Conservation (phyloP, 2,329 filamentous ascomycete genomes). For the Pseudogymnoascus sp. region DNA sequence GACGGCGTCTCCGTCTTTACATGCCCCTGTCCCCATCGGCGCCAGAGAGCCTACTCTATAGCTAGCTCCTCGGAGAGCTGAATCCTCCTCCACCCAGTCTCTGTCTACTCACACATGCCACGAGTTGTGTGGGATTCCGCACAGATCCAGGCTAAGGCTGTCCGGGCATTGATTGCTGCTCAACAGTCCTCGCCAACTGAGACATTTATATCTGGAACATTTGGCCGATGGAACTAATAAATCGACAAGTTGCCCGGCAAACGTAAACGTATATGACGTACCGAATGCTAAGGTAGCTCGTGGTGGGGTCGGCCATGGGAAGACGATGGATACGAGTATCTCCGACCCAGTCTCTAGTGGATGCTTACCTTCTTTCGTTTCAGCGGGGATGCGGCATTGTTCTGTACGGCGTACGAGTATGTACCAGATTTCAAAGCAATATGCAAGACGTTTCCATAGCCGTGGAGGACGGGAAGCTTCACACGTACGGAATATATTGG, state of each 20-base stretch:
- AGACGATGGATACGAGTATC: neutral
- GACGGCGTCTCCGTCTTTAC: conserved; percentile 6
- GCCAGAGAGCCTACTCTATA: conserved; percentile 4
- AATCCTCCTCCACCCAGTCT: conserved; percentile 1
- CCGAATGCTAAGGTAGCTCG: neutral
- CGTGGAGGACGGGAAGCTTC: neutral
- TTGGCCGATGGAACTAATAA: conserved; percentile 9
- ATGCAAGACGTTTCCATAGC: neutral
- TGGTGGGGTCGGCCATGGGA: neutral
- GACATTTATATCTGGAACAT: conserved; percentile 8
- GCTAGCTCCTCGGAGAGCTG: neutral
- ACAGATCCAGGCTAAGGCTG: neutral
- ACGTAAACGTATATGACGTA: neutral
- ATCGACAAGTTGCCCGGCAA: neutral
- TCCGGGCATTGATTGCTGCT: neutral
- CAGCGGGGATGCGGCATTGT: neutral
- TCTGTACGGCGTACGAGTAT: neutral
- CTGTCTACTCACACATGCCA: neutral
- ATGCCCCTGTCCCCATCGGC: conserved; percentile 6
- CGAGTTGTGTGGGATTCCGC: conserved; percentile 6
- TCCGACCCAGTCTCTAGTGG: conserved; percentile 7
- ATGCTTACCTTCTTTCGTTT: conserved; percentile 7
- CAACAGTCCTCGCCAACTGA: conserved; percentile 5
- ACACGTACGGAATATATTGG: neutral
- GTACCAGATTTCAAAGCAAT: neutral